Evolutionary conservation across 306 rosid genomes (phyloP).

Genomic region (Vigna angularis): DNA sequence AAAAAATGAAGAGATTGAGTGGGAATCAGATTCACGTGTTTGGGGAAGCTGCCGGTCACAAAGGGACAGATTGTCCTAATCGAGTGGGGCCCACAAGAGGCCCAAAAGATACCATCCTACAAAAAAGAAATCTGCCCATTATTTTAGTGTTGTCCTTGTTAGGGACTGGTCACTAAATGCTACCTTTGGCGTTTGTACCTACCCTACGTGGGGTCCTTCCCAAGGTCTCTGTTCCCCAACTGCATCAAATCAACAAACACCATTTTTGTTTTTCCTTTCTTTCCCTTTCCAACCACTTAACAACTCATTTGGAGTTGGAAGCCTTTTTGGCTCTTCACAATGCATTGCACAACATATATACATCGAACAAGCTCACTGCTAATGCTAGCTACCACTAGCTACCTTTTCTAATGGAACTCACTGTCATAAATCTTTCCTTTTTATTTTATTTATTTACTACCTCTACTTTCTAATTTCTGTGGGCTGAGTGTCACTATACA

Average conservation of each 20-base stretch:
- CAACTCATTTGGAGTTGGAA: background rate
- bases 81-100: constrained; percentile 49
- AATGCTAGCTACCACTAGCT: no score
- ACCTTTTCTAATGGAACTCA: no score
- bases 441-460: no score
- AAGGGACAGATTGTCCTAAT: constrained; percentile 84
- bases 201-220: constrained; percentile 44
- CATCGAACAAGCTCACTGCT: no score
- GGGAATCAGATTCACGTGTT: constrained; percentile 87
- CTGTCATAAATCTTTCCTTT: no score
- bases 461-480: no score
- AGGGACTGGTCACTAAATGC: constrained; percentile 57
- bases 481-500: no score
- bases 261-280: background rate
- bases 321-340: background rate
- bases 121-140: constrained; percentile 54
- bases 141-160: constrained; percentile 62
- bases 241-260: constrained; percentile 42
- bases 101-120: constrained; percentile 53
- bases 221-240: constrained; percentile 41
- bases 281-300: no score
- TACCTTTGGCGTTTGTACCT: constrained; percentile 56
- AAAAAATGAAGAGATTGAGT: background rate
- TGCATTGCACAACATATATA: background rate
- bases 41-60: constrained; percentile 76